Evolutionary conservation across 768 basidiomycete genomes (phyloP).

Genomic region (Naganishia antarctica): DNA sequence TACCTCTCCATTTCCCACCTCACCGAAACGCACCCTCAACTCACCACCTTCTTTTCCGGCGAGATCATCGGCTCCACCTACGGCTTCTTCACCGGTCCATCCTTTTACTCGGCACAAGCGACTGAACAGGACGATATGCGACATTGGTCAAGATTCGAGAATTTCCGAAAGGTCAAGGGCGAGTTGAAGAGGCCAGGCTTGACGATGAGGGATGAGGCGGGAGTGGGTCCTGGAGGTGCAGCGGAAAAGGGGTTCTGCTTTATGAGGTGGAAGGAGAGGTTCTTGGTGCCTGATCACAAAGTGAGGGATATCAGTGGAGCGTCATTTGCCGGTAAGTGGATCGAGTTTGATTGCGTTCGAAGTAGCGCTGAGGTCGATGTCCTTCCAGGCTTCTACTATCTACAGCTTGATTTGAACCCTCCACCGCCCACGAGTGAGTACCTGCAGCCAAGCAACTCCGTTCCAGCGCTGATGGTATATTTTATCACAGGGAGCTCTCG

Average conservation of each 20-base stretch:
- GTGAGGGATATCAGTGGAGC: slow-evolving; percentile 92
- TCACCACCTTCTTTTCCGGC: slow-evolving; percentile 94
- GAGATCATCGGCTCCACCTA: slow-evolving; percentile 87
- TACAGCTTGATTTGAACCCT: slow-evolving; percentile 22
- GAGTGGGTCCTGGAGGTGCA: slow-evolving; percentile 27
- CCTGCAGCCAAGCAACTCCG: not conserved
- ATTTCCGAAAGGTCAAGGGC: slow-evolving; percentile 73
- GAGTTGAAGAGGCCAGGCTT: slow-evolving; percentile 73
- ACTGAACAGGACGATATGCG: slow-evolving; percentile 84
- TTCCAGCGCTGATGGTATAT: too few relatives aligned
- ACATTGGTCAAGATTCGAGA: slow-evolving; percentile 90
- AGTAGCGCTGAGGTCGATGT: too few relatives aligned
- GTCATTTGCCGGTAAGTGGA: slow-evolving; percentile 65
- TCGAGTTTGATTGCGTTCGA: slow-evolving; percentile 49
- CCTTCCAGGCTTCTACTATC: slow-evolving; percentile 27
- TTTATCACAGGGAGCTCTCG: not conserved
- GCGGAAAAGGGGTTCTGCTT: slow-evolving; percentile 58
- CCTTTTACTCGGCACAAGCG: slow-evolving; percentile 52
- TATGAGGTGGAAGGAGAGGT: slow-evolving; percentile 95
- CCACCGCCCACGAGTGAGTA: slow-evolving; percentile 7
- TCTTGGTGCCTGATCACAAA: slow-evolving; percentile 89
- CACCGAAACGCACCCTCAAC: slow-evolving; percentile 89
- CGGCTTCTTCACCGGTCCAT: slow-evolving; percentile 77
- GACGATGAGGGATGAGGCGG: slow-evolving; percentile 57
- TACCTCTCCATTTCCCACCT: slow-evolving; percentile 88